Conservation (phyloP, 208 protist species). For the Kentomonas sorsogonicus region DNA sequence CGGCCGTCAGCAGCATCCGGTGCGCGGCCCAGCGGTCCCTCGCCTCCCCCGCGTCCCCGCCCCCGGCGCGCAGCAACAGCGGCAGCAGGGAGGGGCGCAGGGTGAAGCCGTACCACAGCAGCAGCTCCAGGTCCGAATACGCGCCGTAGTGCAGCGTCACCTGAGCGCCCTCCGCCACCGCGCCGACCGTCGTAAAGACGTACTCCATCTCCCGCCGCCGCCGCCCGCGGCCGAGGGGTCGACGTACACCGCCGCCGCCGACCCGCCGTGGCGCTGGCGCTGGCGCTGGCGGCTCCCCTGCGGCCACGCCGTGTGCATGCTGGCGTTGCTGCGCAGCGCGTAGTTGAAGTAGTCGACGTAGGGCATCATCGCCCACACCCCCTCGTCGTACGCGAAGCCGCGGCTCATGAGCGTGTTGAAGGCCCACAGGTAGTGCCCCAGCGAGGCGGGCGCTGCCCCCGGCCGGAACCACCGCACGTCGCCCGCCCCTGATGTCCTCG, state of each 20-base stretch:
- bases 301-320: slow-evolving; percentile 27
- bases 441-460: too few relatives aligned
- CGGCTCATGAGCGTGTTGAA: slow-evolving; percentile 86
- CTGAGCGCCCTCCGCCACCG: slow-evolving; percentile 47
- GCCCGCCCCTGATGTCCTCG: not conserved
- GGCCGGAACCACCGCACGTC: too few relatives aligned
- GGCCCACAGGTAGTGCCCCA: slow-evolving; percentile 70
- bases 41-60: not conserved
- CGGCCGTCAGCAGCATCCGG: not conserved
- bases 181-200: slow-evolving; percentile 41
- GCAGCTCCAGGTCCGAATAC: slow-evolving; percentile 84
- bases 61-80: not conserved
- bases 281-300: not conserved
- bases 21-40: not conserved
- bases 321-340: slow-evolving; percentile 55
- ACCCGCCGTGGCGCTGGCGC: not conserved
- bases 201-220: slow-evolving; percentile 46
- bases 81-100: slow-evolving; percentile 58
- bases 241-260: not conserved
- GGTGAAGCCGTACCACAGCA: slow-evolving; percentile 90
- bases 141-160: slow-evolving; percentile 78
- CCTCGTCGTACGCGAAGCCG: slow-evolving; percentile 71
- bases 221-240: too few relatives aligned
- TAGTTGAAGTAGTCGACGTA: slow-evolving; percentile 93
- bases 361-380: slow-evolving; percentile 89